Evolutionary conservation across 2,329 filamentous ascomycete species (phyloP).

Genomic region (Lithohypha guttulata): DNA sequence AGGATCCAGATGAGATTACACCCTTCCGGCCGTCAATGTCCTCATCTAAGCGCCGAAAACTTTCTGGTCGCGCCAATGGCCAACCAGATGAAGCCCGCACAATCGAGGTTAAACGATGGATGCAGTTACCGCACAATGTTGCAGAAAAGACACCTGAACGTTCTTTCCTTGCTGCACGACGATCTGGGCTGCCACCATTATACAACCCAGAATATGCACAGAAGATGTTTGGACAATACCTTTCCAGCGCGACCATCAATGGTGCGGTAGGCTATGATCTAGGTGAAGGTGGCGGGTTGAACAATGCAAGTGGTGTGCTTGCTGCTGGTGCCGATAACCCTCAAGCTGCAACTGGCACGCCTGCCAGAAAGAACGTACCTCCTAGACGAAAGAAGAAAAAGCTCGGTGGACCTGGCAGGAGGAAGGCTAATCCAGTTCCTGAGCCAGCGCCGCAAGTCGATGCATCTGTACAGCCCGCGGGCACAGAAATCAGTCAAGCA

Average conservation of each 20-base stretch:
- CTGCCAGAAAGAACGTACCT: conserved; percentile 19
- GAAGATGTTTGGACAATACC: conserved; percentile 14
- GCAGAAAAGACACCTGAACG: conserved; percentile 44
- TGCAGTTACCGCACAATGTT: conserved; percentile 44
- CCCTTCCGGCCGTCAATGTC: conserved; percentile 5
- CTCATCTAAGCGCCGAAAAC: conserved; percentile 5
- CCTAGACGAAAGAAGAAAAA: conserved; percentile 22
- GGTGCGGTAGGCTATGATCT: conserved; percentile 15
- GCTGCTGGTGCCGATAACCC: conserved; percentile 2
- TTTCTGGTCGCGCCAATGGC: conserved; percentile 3
- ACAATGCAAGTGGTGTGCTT: conserved; percentile 12
- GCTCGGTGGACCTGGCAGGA: conserved; percentile 18
- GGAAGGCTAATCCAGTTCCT: conserved; percentile 9
- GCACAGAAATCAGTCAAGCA: too few relatives aligned
- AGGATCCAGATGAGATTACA: conserved; percentile 1
- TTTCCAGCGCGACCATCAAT: conserved; percentile 1
- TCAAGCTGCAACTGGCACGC: conserved; percentile 11
- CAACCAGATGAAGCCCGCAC: conserved; percentile 34
- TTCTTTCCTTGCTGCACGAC: conserved; percentile 52
- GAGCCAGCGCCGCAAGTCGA: conserved; percentile 1
- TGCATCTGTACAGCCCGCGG: too few relatives aligned
- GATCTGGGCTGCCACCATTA: conserved; percentile 47
- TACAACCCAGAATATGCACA: conserved; percentile 27
- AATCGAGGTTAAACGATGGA: conserved; percentile 49
- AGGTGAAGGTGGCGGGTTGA: conserved; percentile 17